Evolutionary conservation across 345 rosid species (phyloP), one percentile per base, ranked within the genome.

Genomic region (Linum lewisii): DNA sequence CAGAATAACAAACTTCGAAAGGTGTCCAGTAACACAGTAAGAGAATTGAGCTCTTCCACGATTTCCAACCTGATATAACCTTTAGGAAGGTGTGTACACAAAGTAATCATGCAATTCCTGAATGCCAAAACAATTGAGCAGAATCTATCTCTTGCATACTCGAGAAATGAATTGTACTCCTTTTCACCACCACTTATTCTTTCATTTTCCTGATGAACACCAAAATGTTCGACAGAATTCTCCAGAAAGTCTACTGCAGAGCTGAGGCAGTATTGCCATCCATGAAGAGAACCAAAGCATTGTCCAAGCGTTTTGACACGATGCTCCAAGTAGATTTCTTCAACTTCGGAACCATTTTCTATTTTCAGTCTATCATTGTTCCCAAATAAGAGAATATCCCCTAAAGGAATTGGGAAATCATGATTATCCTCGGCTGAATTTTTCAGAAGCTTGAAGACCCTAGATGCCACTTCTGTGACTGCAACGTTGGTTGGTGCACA

Each of bases 401-500:
- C 55, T 23, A 52, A 51, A 19, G 22, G 13, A 20, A n/a, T 2
- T 8, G 4, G 24, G 24, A 1, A 8, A n/a, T 1, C 19, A n/a
- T 52, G 13, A 1, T 11, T 20, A n/a, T n/a, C n/a, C 9, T 3
- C 24, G 19, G 22, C 13, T 8, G 24, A 23, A 19, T 52, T 20
- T 52, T 19, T 52, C 13, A 3, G 13, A 52, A 52, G 55, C 55
- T 52, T 52, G 24, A 52, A 11, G 23, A 52, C 55, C 5, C 55
- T 19, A 11, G 55, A 36, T 7, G 81, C 81, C 26, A 80, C 69
- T 67, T 80, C 80, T 32, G 9, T 54, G 52, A 82, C 63, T 21
- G 88, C 84, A 58, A 72, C 69, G 64, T 82, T 80, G 37, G 88
- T 78, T 9, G 83, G 84, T 14, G 75, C 69, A 51, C 87, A 82